Percentiles rank a stretch among this genome's conserved stretches.
Conservation (phyloP, 768 basidiomycete genomes). For the Hortiboletus flavorubellus region DNA sequence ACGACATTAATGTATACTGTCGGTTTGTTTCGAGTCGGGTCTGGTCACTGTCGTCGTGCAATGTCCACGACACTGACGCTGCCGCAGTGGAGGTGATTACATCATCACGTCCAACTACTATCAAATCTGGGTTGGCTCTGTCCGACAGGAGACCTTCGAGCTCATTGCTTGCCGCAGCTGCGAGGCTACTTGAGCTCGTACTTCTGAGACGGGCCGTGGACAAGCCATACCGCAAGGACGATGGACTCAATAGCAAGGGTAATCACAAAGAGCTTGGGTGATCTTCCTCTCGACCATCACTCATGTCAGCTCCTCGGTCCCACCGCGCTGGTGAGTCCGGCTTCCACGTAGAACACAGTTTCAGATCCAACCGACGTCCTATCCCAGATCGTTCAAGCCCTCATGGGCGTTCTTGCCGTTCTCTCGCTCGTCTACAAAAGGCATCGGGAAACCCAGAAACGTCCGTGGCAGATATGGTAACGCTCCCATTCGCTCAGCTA, state of each 20-base stretch:
- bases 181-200: no score
- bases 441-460: slow-evolving; percentile 77
- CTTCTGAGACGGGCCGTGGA: no score
- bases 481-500: slow-evolving; percentile 15
- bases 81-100: slow-evolving; percentile 10
- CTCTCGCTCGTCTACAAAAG: slow-evolving; percentile 84
- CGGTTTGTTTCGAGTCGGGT: no score
- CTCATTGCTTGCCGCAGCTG: neutral
- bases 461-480: slow-evolving; percentile 93
- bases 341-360: neutral
- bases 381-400: slow-evolving; percentile 68
- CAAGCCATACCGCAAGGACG: neutral
- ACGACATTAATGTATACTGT: slow-evolving; percentile 16
- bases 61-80: no score
- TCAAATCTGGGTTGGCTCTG: no score
- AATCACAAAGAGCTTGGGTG: slow-evolving; percentile 11
- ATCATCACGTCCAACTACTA: slow-evolving; percentile 10
- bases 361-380: neutral
- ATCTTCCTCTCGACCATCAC: slow-evolving; percentile 40
- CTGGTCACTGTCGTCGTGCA: no score
- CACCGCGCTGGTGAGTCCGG: slow-evolving; percentile 40
- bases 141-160: neutral
- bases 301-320: slow-evolving; percentile 46
- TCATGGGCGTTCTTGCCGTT: slow-evolving; percentile 92
- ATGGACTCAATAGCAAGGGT: slow-evolving; percentile 15